phyloP scores from a whole-genome alignment of 192 early-diverging fungal genomes.

The Gaertneriomyces semiglobifer region DNA sequence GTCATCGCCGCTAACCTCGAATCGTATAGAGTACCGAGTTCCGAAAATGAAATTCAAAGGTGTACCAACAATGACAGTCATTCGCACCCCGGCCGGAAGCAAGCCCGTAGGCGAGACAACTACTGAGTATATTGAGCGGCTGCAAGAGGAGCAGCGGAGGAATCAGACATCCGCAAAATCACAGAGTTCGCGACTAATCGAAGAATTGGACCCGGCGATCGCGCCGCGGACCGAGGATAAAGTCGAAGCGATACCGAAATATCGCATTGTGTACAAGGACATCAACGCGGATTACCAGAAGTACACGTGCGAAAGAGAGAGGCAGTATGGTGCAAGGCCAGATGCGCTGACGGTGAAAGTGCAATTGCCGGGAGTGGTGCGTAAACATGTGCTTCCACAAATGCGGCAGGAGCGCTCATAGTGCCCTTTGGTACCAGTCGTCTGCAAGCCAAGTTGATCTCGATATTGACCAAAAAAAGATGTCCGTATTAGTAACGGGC shows the following conservation, averaged over 20 bases:
- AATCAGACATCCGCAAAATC: conserved; percentile 1
- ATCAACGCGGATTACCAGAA: conserved; percentile 34
- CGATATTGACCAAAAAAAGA: conserved; percentile 22
- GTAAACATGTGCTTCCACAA: conserved; percentile 7
- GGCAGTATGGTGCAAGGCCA: conserved; percentile 38
- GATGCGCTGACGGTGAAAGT: conserved; percentile 43
- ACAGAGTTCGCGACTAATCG: conserved; percentile 22
- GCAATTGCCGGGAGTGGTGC: conserved; percentile 40
- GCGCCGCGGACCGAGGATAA: neutral
- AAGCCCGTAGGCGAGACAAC: conserved; percentile 28
- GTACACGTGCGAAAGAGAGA: conserved; percentile 35
- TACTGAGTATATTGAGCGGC: conserved; percentile 36
- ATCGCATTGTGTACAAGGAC: conserved; percentile 41
- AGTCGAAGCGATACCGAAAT: conserved; percentile 22
- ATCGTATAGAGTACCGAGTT: conserved; percentile 35
- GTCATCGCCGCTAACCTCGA: neutral
- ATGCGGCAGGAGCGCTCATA: neutral
- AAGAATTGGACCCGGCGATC: conserved; percentile 15
- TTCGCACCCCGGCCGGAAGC: conserved; percentile 33
- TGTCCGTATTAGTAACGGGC: conserved; percentile 28
- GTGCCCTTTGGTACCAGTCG: conserved; percentile 4
- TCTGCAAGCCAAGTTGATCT: conserved; percentile 27
- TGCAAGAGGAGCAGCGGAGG: conserved; percentile 13
- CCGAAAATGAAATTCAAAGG: conserved; percentile 49
- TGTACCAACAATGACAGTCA: conserved; percentile 38